Conservation (phyloP, 768 basidiomycete species). For the Leccinellum rugosiceps region DNA sequence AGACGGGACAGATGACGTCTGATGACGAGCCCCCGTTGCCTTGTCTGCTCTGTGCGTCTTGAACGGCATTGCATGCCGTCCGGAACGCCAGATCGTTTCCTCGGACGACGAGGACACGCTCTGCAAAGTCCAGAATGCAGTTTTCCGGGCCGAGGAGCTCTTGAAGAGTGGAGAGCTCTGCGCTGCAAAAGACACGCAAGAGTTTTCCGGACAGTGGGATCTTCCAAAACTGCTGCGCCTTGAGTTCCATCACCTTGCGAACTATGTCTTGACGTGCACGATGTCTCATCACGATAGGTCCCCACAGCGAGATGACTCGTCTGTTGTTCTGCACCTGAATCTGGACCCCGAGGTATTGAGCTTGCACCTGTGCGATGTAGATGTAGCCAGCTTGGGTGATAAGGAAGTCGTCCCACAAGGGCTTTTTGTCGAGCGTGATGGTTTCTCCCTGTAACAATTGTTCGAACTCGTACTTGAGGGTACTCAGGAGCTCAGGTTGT, state of each 20-base stretch:
- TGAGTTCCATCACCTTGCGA: slow-evolving; percentile 42
- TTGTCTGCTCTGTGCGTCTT: slow-evolving; percentile 34
- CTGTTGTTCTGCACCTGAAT: slow-evolving; percentile 42
- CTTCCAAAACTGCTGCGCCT: slow-evolving; percentile 37
- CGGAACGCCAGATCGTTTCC: slow-evolving; percentile 43
- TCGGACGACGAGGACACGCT: slow-evolving; percentile 48
- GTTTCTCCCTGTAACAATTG: slow-evolving; percentile 60
- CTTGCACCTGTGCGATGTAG: slow-evolving; percentile 47
- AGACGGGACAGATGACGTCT: slow-evolving; percentile 58
- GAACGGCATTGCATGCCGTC: slow-evolving; percentile 39
- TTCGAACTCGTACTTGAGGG: slow-evolving; percentile 60
- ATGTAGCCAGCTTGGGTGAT: slow-evolving; percentile 34
- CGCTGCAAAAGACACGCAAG: slow-evolving; percentile 44
- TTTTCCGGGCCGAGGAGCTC: slow-evolving; percentile 54
- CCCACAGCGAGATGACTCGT: slow-evolving; percentile 54
- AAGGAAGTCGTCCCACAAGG: slow-evolving; percentile 69
- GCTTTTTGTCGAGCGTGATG: slow-evolving; percentile 46
- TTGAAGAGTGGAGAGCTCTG: slow-evolving; percentile 45
- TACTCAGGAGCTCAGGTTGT: slow-evolving; percentile 46
- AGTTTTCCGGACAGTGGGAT: slow-evolving; percentile 49
- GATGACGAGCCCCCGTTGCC: slow-evolving; percentile 26
- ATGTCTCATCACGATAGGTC: slow-evolving; percentile 40
- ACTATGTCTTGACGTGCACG: slow-evolving; percentile 45
- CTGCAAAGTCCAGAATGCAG: slow-evolving; percentile 44
- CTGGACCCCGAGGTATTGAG: slow-evolving; percentile 35